Base-by-base conservation (phyloP, 352 stramenopile genomes). In the Globisporangium iwayamae region DNA sequence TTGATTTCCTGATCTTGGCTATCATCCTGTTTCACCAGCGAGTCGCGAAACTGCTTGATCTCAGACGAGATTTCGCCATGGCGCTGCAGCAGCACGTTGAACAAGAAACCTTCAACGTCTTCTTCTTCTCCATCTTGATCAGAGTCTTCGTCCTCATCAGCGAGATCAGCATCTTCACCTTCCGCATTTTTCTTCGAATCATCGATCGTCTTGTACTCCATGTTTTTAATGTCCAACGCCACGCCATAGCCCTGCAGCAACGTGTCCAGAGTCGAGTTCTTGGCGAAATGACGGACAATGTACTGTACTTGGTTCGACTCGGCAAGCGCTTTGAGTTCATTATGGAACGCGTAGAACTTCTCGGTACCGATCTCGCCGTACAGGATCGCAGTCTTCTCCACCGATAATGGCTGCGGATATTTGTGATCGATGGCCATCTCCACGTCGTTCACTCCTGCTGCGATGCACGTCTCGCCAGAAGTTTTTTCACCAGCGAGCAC, bases 141-240 rank as follows among this genome's bases (percentile, higher is more conserved):
- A 0, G 72, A 54, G 0, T 79, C 76, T 2, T 80, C 67, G 45
- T 79, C 60, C 50, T 77, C 69, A 20, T 76, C 65, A 18, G 46
- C 48, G 47, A 64, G 56, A 66, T 16, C 62, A 8, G 16, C 53
- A 6, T 71, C 63, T 48, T 79, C 69, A 22, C 85, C 76, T 4
- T 78, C 71, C 6, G n/a, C 54, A 16, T 65, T 62, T 47, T 83
- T 86, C 65, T 89, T 90, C 14, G 81, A 91, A 68, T 98, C 93
- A 66, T 98, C 94, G 61, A 98, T 94, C 8, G 93, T 98, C 69
- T 97, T 96, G 74, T 98, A 98, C 73, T 98, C 95, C 87, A 98
- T 98, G 71, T 98, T 98, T 72, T 98, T 98, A 60, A 98, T 97
- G 60, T 98, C 91, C 34, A 98, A 71, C 2, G 86, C 82, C 32